phyloP scores from a whole-genome alignment of 2,329 filamentous ascomycete species.

The Calonectria leucothoes region DNA sequence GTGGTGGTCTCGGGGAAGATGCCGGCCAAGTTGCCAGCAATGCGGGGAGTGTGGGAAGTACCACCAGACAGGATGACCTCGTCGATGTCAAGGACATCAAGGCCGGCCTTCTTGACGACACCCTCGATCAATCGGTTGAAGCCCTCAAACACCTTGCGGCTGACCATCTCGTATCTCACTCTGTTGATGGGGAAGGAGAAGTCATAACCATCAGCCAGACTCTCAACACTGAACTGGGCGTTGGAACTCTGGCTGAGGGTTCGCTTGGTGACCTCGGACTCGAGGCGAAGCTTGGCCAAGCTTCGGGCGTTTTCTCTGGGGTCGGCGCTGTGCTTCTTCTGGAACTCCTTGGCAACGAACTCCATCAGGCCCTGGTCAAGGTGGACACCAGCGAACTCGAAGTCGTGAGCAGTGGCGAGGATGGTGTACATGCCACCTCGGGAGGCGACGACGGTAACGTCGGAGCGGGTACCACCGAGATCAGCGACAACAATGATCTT shows the following conservation, averaged over 20 bases:
- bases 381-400: constrained; percentile 87
- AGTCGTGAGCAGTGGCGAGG: constrained; percentile 93
- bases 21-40: constrained; percentile 81
- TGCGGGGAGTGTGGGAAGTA: constrained; percentile 92
- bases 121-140: constrained; percentile 88
- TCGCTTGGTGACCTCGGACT: constrained; percentile 93
- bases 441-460: constrained; percentile 90
- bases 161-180: constrained; percentile 90
- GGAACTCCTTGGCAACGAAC: constrained; percentile 98
- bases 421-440: constrained; percentile 97
- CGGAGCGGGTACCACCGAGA: constrained; percentile 90
- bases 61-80: constrained; percentile 95
- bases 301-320: constrained; percentile 84
- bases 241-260: constrained; percentile 88
- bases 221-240: constrained; percentile 93
- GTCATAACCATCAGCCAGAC: constrained; percentile 87
- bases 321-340: constrained; percentile 95
- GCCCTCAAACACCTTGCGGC: constrained; percentile 85
- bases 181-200: constrained; percentile 94
- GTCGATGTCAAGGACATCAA: constrained; percentile 93
- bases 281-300: constrained; percentile 91
- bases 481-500: constrained; percentile 94
- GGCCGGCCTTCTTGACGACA: constrained; percentile 89
- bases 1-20: constrained; percentile 85
- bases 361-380: constrained; percentile 94